Base-by-base conservation (phyloP, 805 yeast genomes). In the Helenozyma rhizophorensis region DNA sequence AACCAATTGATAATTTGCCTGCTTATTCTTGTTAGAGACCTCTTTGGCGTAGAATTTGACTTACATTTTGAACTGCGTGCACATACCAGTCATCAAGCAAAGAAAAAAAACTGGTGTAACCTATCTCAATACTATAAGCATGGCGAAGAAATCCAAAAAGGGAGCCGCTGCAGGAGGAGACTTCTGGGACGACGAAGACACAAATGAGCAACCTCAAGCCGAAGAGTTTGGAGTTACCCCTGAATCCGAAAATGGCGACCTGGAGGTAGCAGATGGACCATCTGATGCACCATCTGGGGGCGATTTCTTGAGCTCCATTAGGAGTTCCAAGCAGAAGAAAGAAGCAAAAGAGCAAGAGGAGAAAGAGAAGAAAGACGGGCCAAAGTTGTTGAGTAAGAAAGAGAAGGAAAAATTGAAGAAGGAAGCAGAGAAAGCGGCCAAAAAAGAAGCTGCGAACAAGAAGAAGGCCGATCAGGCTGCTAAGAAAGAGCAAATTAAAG, bases 321-420 rank as follows among this genome's bases (percentile, higher is more conserved):
- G 84, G 61, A 76, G 73, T 44, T 80, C 90, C 37, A 85, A 85
- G 65, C 75, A 76, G 59, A 85, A 84, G 73, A 80, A 81, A 63
- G 79, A 76, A 46, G 80, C 72, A 28, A 79, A 78, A 60, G 78
- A 72, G 39, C 80, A 77, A 34, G 78, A 75, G 40, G 76, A 48
- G 75, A 64, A 58, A 50, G 64, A 67, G 39, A 56, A 59, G 32
- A 59, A 66, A 30, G 76, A 71, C 30, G 87, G 76, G 19, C 87
- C 90, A 29, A 74, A 78, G 44, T 70, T 88, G 54, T 87, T 89
- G 62, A 78, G 90, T 37, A 93, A 90, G 75, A 88, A 90, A 65
- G 97, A 84, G 54, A 84, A 83, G 65, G 94, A 90, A 67, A 89
- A 81, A 68, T 95, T 93, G 62, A 86, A 85, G 78, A 95, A 90